These are phyloP conservation scores for Pyronema omphalodes DNA, from an alignment of 495 filamentous ascomycete genomes.

Conservation along the genomic window DNA sequence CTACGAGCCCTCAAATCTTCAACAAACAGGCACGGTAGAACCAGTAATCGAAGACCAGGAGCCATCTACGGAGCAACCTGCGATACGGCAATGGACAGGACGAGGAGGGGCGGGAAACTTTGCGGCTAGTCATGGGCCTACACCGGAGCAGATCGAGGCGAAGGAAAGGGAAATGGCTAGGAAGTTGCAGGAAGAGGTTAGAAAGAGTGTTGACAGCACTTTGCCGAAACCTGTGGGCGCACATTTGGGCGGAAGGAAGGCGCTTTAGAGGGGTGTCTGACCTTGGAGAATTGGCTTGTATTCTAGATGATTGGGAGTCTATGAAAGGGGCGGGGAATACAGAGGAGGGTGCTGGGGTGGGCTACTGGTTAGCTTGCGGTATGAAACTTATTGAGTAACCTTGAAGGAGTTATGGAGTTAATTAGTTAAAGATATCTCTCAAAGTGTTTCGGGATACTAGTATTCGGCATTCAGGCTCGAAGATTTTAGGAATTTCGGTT, in stretches of 20 bases:
- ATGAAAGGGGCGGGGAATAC: slow-evolving; percentile 13
- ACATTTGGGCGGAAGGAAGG: slow-evolving; percentile 15
- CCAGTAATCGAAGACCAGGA: background rate
- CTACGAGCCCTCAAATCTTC: slow-evolving; percentile 18
- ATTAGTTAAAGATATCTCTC: too few species aligned
- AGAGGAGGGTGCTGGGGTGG: slow-evolving; percentile 2
- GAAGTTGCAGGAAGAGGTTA: slow-evolving; percentile 13
- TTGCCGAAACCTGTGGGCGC: slow-evolving; percentile 14
- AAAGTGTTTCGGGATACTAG: too few species aligned
- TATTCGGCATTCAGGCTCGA: too few species aligned
- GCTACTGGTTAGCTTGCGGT: background rate
- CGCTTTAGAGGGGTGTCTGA: background rate
- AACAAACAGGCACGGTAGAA: slow-evolving; percentile 7
- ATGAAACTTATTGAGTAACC: background rate
- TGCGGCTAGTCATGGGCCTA: background rate
- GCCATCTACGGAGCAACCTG: slow-evolving; percentile 7
- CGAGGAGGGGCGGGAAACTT: slow-evolving; percentile 23
- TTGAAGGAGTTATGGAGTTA: too few species aligned
- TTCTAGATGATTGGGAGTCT: background rate
- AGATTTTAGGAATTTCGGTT: too few species aligned
- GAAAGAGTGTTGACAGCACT: slow-evolving; percentile 10
- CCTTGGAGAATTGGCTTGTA: too few species aligned
- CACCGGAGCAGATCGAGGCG: slow-evolving; percentile 5
- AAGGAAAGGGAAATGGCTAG: slow-evolving; percentile 10
- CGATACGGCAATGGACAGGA: slow-evolving; percentile 17